Evolutionary conservation across 192 early-diverging fungal species (phyloP).

Genomic region (Gamsiella multidivaricata): DNA sequence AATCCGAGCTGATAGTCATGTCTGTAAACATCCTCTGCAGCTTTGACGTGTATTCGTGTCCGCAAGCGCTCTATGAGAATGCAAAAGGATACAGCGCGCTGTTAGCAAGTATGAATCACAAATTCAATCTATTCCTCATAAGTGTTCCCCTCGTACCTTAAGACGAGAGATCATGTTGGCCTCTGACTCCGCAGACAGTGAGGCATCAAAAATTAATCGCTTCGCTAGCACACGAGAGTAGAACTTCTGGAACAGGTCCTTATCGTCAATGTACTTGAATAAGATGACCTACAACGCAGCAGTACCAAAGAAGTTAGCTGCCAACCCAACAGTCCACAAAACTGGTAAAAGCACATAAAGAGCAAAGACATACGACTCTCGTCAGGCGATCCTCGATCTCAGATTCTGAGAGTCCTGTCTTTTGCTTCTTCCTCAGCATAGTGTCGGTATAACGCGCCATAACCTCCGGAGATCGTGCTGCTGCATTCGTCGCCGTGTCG

Average conservation of each 20-base stretch:
- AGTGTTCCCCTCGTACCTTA: no score
- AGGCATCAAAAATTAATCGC: constrained; percentile 78
- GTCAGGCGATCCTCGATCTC: constrained; percentile 78
- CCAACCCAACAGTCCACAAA: neutral
- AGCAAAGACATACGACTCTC: constrained; percentile 60
- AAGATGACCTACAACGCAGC: constrained; percentile 64
- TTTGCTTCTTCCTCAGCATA: constrained; percentile 72
- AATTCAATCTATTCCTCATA: no score
- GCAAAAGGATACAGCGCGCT: neutral
- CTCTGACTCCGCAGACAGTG: constrained; percentile 83
- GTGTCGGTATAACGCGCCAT: constrained; percentile 84
- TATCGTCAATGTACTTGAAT: constrained; percentile 91
- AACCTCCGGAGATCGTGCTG: constrained; percentile 76
- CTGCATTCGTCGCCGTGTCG: constrained; percentile 58
- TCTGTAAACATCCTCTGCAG: constrained; percentile 92
- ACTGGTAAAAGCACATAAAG: neutral
- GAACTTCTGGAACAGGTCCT: constrained; percentile 93
- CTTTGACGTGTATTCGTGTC: constrained; percentile 87
- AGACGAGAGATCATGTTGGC: constrained; percentile 81
- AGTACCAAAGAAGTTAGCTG: neutral
- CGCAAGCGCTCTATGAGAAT: constrained; percentile 71
- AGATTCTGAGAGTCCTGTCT: constrained; percentile 61
- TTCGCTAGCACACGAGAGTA: constrained; percentile 87
- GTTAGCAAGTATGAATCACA: neutral
- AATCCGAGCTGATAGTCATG: constrained; percentile 78